Percentiles rank a stretch among this genome's conserved stretches.
Evolutionary conservation across 2,329 filamentous ascomycete species (phyloP).

Genomic region (Lachnellula occidentalis): DNA sequence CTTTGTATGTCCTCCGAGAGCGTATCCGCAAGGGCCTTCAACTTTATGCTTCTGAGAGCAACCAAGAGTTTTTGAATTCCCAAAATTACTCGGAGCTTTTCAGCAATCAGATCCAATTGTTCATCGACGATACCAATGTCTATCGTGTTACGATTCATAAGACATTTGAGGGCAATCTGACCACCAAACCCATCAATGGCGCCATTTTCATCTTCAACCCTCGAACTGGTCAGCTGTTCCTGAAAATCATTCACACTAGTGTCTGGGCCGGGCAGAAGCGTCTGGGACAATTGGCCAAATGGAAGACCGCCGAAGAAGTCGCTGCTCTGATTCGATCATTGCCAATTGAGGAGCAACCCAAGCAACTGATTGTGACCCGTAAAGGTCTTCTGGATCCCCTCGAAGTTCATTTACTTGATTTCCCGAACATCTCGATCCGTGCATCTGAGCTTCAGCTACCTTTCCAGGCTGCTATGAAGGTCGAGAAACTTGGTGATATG

Average conservation of each 20-base stretch:
- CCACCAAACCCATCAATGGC: constrained; percentile 98
- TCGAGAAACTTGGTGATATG: constrained; percentile 98
- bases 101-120: constrained; percentile 97
- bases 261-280: constrained; percentile 99
- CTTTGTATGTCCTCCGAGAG: constrained; percentile 90
- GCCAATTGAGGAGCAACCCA: constrained; percentile 96
- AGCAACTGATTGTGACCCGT: constrained; percentile 95
- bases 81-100: constrained; percentile 99
- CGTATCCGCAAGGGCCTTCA: constrained; percentile 98
- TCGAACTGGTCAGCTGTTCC: constrained; percentile 92
- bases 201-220: constrained; percentile 99
- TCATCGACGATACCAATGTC: constrained; percentile 98
- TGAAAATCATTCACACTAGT: constrained; percentile 99
- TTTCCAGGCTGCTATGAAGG: constrained; percentile 99
- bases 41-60: constrained; percentile 95
- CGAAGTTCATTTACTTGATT: constrained; percentile 94
- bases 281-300: constrained; percentile 95
- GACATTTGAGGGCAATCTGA: constrained; percentile 98
- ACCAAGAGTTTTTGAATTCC: constrained; percentile 98
- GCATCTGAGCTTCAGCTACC: constrained; percentile 94
- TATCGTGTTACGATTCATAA: constrained; percentile 99
- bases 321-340: constrained; percentile 92
- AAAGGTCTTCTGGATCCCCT: constrained; percentile 96
- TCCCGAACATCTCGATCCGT: constrained; percentile 97
- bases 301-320: constrained; percentile 99